Conservation (phyloP, 306 rosid genomes). For the Gynostemma pentaphyllum region DNA sequence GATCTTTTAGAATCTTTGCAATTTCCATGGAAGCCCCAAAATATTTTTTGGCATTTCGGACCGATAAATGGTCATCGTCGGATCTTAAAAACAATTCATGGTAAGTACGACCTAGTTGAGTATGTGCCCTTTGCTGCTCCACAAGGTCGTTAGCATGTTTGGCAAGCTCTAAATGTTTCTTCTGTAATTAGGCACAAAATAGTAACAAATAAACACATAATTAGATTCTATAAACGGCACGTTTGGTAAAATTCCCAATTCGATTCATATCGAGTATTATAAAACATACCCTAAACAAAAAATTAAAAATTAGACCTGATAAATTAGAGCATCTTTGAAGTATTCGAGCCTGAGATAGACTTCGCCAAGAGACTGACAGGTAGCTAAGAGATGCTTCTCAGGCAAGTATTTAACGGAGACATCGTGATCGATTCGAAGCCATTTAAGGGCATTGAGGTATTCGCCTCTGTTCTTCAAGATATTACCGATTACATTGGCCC, state of each 20-base stretch:
- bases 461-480: constrained; percentile 61
- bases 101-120: constrained; percentile 90
- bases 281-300: too few species aligned
- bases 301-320: too few species aligned
- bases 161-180: constrained; percentile 72
- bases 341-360: constrained; percentile 64
- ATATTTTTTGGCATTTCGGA: constrained; percentile 68
- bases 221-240: too few species aligned
- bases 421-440: constrained; percentile 71
- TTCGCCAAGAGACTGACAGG: constrained; percentile 92
- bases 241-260: too few species aligned
- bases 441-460: constrained; percentile 61
- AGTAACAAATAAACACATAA: background rate
- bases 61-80: constrained; percentile 44
- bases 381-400: constrained; percentile 51
- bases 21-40: constrained; percentile 63
- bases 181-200: constrained; percentile 27
- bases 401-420: constrained; percentile 40
- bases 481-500: constrained; percentile 81
- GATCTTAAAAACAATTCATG: constrained; percentile 43
- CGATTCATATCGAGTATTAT: too few species aligned
- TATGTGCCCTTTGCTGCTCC: constrained; percentile 83
- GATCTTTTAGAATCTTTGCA: constrained; percentile 45
- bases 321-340: constrained; percentile 50
- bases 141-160: constrained; percentile 49